These are phyloP conservation scores for Paramecium pentaurelia DNA, from an alignment of 73 alveolate genomes.

Conservation along the genomic window DNA sequence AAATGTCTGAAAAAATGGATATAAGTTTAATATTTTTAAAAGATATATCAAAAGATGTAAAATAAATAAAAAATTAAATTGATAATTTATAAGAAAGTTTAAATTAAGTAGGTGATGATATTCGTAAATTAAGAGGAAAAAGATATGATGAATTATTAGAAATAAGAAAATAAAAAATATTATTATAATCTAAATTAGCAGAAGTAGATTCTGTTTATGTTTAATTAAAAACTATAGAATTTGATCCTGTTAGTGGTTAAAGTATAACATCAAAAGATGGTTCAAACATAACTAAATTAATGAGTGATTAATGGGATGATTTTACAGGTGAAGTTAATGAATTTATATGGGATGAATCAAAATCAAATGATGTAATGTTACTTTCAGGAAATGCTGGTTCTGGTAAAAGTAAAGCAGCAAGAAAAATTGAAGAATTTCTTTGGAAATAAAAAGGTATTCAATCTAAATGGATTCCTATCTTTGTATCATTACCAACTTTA, in stretches of 20 bases:
- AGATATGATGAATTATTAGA: background rate
- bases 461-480: background rate
- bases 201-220: background rate
- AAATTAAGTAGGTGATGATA: background rate
- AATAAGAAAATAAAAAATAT: background rate
- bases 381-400: constrained; percentile 14
- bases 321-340: background rate
- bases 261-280: background rate
- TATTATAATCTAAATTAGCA: background rate
- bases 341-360: background rate
- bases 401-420: constrained; percentile 9
- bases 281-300: background rate
- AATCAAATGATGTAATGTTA: background rate
- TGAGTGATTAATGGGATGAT: background rate
- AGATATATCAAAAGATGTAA: background rate
- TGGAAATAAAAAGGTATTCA: background rate
- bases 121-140: background rate
- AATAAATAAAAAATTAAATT: background rate
- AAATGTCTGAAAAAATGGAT: background rate
- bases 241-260: background rate
- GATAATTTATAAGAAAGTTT: background rate
- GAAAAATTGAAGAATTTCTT: background rate
- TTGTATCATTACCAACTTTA: background rate
- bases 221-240: background rate
- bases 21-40: background rate